Evolutionary conservation across 176 grass and related monocot species (phyloP).

Genomic region (Avena sativa): DNA sequence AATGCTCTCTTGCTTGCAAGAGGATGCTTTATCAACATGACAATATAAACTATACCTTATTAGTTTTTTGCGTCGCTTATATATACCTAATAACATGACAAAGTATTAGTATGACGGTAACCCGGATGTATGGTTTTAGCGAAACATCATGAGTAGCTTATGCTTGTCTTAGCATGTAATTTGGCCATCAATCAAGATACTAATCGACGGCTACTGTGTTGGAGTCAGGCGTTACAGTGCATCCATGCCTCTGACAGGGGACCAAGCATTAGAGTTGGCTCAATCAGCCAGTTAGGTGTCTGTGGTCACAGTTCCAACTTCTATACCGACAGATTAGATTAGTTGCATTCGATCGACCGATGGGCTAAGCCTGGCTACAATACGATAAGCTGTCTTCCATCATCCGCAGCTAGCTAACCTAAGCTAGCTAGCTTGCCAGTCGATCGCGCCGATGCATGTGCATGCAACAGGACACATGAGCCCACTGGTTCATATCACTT

Average conservation of each 20-base stretch:
- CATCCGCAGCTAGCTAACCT: constrained; percentile 6
- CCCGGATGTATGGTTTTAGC: no score
- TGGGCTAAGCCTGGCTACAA: not conserved
- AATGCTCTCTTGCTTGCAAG: not conserved
- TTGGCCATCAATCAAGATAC: not conserved
- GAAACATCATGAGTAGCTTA: not conserved
- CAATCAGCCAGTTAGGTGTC: constrained; percentile 39
- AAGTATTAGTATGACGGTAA: not conserved
- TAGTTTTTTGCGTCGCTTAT: not conserved
- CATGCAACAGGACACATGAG: constrained; percentile 5
- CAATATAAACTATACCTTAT: not conserved
- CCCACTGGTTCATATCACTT: not conserved
- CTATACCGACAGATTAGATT: constrained; percentile 28
- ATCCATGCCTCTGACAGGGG: constrained; percentile 10
- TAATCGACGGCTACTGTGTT: constrained; percentile 31
- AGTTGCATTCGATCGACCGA: constrained; percentile 14
- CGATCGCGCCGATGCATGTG: constrained; percentile 4
- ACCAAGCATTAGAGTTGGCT: constrained; percentile 37
- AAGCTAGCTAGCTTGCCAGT: not conserved
- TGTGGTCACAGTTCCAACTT: constrained; percentile 40
- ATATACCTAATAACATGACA: not conserved
- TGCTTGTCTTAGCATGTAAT: not conserved
- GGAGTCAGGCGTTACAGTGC: constrained; percentile 35
- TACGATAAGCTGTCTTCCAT: constrained; percentile 36
- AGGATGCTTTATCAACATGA: not conserved